These are phyloP conservation scores for Solanum boliviense DNA, from an alignment of 257 asterid species.

Conservation along the genomic window DNA sequence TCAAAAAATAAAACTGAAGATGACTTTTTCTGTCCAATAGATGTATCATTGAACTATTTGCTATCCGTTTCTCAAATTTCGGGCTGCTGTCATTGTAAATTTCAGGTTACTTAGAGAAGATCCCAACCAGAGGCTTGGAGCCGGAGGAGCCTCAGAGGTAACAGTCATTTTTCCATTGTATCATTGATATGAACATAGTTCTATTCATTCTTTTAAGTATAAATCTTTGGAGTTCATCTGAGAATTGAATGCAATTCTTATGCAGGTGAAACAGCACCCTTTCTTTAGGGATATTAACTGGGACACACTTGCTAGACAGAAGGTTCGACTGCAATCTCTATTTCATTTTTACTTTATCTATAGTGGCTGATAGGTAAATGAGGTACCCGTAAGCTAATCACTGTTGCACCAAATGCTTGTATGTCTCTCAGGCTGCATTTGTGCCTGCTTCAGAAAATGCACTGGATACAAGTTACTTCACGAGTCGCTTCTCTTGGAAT, in stretches of 20 bases:
- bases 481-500: constrained; percentile 93
- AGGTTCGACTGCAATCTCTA: constrained; percentile 33
- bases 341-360: not conserved
- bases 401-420: not conserved
- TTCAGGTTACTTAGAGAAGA: constrained; percentile 87
- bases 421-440: constrained; percentile 70
- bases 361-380: not conserved
- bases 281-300: constrained; percentile 90
- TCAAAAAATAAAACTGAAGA: not conserved
- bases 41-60: not conserved
- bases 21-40: not conserved
- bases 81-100: not conserved
- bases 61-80: not conserved
- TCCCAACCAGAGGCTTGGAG: constrained; percentile 96
- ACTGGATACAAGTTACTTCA: constrained; percentile 87
- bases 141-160: constrained; percentile 91
- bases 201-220: not conserved
- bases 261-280: constrained; percentile 92
- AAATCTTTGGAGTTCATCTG: not conserved
- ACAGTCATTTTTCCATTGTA: not conserved
- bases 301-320: constrained; percentile 97
- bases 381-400: not conserved
- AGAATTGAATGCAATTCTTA: not conserved
- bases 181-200: not conserved
- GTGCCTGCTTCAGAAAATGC: constrained; percentile 94